phyloP scores from a whole-genome alignment of 345 rosid species.

The Hevea brasiliensis region DNA sequence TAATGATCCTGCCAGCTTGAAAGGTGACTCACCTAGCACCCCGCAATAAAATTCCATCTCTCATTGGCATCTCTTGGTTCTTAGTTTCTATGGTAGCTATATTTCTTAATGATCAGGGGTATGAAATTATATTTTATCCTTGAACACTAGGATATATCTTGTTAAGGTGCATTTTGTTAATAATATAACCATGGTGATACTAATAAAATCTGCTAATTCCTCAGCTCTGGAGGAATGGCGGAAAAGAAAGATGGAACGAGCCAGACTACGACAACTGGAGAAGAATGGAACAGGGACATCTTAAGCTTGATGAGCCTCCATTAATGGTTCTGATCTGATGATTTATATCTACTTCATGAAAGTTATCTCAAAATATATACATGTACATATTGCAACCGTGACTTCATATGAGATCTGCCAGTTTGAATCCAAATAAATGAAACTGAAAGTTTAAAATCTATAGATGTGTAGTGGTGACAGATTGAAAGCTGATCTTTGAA shows the following conservation, averaged over 20 bases:
- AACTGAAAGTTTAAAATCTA: too few species aligned
- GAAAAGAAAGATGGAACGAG: slow-evolving; percentile 84
- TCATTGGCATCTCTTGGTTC: neutral
- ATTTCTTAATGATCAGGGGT: neutral
- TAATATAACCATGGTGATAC: neutral
- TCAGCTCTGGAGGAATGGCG: slow-evolving; percentile 93
- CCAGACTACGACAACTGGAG: slow-evolving; percentile 62
- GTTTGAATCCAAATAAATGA: neutral
- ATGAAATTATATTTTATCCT: too few species aligned
- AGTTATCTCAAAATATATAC: neutral
- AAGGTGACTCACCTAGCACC: slow-evolving; percentile 48
- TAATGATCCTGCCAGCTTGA: slow-evolving; percentile 68
- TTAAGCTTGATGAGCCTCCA: slow-evolving; percentile 25
- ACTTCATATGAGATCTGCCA: neutral
- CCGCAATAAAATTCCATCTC: too few species aligned
- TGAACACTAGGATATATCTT: neutral
- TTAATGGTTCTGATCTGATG: neutral
- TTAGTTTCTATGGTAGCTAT: neutral
- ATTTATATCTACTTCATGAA: neutral
- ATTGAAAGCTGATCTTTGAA: too few species aligned
- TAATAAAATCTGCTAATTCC: slow-evolving; percentile 3
- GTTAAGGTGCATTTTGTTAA: neutral
- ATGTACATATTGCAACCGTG: neutral
- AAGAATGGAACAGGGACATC: slow-evolving; percentile 51
- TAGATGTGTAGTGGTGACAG: too few species aligned